Evolutionary conservation across 805 yeast species (phyloP), one percentile per base, ranked within the genome.

Genomic region (Clavispora carvajalis): DNA sequence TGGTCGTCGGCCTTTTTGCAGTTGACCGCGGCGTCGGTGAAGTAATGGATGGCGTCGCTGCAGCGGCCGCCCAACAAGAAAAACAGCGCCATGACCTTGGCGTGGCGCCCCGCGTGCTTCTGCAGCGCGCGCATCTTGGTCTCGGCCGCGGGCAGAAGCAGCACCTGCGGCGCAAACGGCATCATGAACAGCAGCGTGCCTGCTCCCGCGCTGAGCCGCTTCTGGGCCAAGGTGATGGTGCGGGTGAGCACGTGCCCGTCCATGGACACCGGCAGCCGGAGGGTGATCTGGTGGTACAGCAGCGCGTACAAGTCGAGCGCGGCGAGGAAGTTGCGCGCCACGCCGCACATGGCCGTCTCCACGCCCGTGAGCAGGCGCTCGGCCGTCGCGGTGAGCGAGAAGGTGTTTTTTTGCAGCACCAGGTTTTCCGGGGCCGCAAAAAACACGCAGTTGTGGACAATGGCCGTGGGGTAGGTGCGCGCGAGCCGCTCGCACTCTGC

Each of bases 21-120:
- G 18, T 74, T 63, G 2, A 66, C 53, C 1, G 83, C 71, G 0
- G 96, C 81, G 30, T 89, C 95, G n/a, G 81, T 75, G 51, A 89
- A 82, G 43, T 80, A 79, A 18, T 71, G 67, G 39, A 90, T 57
- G 0, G 97, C 95, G 42, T 80, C 85, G 12, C 70, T 57, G 34
- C 83, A 71, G 39, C 85, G 77, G 1, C 99, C 99, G 1, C 96
- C 83, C 35, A 93, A 61, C 11, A 93, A 65, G 53, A 78, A 81
- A 49, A 91, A 77, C 49, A 82, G 82, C 0, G 88, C 98, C 52
- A 81, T 63, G 26, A 85, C 70, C 52, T 91, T 91, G 19, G 75
- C 57, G 50, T 85, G 84, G 37, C 99, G 70, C 2, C 96, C 93
- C 44, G 74, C 69, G 54, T 77, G 76, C 53, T 77, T 67, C 40